These are phyloP conservation scores for Lasiosphaeria miniovina DNA, from an alignment of 495 filamentous ascomycete genomes.

Conservation along the genomic window DNA sequence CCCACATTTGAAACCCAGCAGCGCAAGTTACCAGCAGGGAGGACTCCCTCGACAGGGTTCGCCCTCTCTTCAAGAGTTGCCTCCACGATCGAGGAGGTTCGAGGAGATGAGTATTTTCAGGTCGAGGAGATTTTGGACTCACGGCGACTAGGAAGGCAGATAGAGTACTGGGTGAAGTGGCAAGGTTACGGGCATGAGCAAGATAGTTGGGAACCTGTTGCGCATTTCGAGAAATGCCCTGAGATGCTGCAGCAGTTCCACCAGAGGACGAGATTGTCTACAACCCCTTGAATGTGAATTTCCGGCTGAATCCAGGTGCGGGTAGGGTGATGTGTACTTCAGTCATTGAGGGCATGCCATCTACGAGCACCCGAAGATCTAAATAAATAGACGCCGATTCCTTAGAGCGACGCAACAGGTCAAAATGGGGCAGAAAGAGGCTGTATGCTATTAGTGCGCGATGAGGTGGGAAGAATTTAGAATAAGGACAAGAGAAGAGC, in stretches of 20 bases:
- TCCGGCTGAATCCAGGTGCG: constrained; percentile 3
- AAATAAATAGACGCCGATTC: too few relatives aligned
- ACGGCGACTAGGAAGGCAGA: constrained; percentile 6
- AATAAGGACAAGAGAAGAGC: too few relatives aligned
- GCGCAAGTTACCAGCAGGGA: constrained; percentile 19
- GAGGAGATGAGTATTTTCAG: constrained; percentile 16
- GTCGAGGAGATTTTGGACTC: constrained; percentile 16
- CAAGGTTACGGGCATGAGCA: constrained; percentile 18
- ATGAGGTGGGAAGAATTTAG: too few relatives aligned
- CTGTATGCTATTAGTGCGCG: too few relatives aligned
- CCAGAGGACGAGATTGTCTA: constrained; percentile 14
- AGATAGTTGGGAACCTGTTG: constrained; percentile 19
- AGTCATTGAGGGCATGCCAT: constrained; percentile 5
- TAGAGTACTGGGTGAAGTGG: constrained; percentile 21
- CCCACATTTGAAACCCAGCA: constrained; percentile 8
- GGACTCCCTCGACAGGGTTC: constrained; percentile 16
- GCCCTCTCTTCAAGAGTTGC: constrained; percentile 16
- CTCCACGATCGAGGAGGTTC: constrained; percentile 15
- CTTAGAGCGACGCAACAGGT: too few relatives aligned
- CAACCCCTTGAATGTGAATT: constrained; percentile 6
- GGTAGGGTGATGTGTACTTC: constrained; percentile 8
- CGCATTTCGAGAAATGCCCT: constrained; percentile 12
- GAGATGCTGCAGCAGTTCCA: constrained; percentile 19
- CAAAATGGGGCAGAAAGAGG: too few relatives aligned
- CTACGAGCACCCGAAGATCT: too few relatives aligned